Conservation (phyloP, 2,329 filamentous ascomycete species). For the Fusarium pininemorale region DNA sequence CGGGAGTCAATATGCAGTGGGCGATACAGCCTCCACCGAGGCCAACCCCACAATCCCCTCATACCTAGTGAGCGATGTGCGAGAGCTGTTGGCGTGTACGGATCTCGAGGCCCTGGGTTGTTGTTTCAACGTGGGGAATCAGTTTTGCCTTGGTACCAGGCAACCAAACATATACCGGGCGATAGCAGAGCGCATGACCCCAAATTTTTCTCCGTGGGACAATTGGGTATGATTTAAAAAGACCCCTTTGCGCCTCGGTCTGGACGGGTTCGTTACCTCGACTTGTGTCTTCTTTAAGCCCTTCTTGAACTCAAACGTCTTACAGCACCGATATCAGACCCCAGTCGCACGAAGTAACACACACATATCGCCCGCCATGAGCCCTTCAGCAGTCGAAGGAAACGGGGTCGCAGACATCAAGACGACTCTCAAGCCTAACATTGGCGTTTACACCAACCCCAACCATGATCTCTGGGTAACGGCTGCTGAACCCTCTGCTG, state of each 20-base stretch:
- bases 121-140: conserved; percentile 42
- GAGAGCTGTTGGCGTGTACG: conserved; percentile 25
- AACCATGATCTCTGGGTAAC: conserved; percentile 90
- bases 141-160: conserved; percentile 40
- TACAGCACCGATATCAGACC: conserved; percentile 13
- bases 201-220: conserved; percentile 37
- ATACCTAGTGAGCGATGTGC: conserved; percentile 24
- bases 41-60: conserved; percentile 43
- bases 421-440: conserved; percentile 75
- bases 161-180: conserved; percentile 42
- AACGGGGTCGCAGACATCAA: conserved; percentile 38
- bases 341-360: conserved; percentile 14
- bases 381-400: conserved; percentile 47
- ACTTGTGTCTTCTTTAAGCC: conserved; percentile 23
- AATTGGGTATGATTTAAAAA: conserved; percentile 37
- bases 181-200: conserved; percentile 43
- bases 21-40: conserved; percentile 36
- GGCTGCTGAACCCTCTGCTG: conserved; percentile 77
- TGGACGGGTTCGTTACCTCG: conserved; percentile 14
- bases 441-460: conserved; percentile 96
- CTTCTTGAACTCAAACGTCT: conserved; percentile 9
- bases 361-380: conserved; percentile 42
- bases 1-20: conserved; percentile 43
- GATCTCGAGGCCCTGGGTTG: conserved; percentile 32
- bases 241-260: conserved; percentile 28